Evolutionary conservation across 805 yeast species (phyloP).

Genomic region (Wickerhamiella nectarea): DNA sequence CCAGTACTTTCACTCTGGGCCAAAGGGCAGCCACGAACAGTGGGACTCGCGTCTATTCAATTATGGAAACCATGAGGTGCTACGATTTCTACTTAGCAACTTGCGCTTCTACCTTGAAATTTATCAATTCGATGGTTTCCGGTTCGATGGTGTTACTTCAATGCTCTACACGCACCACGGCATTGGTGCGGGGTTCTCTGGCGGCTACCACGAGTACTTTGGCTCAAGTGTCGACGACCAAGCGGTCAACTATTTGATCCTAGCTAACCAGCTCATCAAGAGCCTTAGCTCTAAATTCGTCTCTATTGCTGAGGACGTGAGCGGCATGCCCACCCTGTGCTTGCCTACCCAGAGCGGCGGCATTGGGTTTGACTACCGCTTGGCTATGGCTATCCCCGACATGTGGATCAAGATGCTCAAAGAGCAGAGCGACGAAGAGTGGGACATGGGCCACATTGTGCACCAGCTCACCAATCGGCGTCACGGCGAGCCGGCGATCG

Average conservation of each 20-base stretch:
- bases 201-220: conserved; percentile 84
- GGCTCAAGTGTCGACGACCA: conserved; percentile 73
- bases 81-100: conserved; percentile 73
- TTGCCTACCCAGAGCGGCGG: conserved; percentile 65
- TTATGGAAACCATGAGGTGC: conserved; percentile 81
- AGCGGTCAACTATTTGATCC: conserved; percentile 72
- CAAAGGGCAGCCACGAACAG: conserved; percentile 72
- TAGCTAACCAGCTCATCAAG: conserved; percentile 70
- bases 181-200: conserved; percentile 72
- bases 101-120: conserved; percentile 72
- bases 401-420: conserved; percentile 96
- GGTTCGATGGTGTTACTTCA: conserved; percentile 93
- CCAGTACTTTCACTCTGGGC: conserved; percentile 88
- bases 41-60: conserved; percentile 97
- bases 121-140: conserved; percentile 82
- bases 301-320: conserved; percentile 90
- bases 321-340: conserved; percentile 94
- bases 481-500: conserved; percentile 74
- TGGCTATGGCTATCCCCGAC: conserved; percentile 96
- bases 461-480: conserved; percentile 80
- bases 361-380: conserved; percentile 81
- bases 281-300: conserved; percentile 43
- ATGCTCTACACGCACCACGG: conserved; percentile 93
- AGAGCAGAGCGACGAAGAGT: conserved; percentile 71
- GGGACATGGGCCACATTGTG: conserved; percentile 76